Percentiles rank a stretch among this genome's conserved stretches.
Conservation (phyloP, 139 green algal genomes). For the Micromonas commoda region DNA sequence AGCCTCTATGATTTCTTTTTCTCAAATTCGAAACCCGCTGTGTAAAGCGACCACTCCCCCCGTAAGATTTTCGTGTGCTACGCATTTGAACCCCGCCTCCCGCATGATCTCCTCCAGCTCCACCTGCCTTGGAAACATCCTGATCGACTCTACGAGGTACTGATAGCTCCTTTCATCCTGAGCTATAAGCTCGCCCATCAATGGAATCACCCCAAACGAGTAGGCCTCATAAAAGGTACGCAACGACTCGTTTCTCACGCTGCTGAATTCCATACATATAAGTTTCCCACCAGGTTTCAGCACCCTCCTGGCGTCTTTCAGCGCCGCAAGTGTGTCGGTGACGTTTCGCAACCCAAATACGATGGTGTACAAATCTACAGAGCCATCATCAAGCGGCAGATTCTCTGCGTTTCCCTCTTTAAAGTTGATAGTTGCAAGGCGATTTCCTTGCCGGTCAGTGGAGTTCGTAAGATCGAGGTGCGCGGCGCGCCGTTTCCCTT, state of each 20-base stretch:
- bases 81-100: conserved; percentile 66
- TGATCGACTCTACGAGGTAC: conserved; percentile 97
- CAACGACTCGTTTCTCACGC: background rate
- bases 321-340: conserved; percentile 64
- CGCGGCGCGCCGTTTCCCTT: conserved; percentile 53
- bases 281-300: conserved; percentile 77
- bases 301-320: conserved; percentile 78
- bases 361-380: conserved; percentile 90
- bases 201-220: conserved; percentile 89
- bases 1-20: background rate
- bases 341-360: conserved; percentile 97
- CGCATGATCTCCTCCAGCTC: conserved; percentile 72
- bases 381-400: conserved; percentile 64
- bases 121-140: conserved; percentile 79
- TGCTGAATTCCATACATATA: conserved; percentile 85
- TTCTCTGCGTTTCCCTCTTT: conserved; percentile 80
- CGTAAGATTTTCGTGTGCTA: conserved; percentile 77
- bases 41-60: conserved; percentile 91
- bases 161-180: conserved; percentile 80
- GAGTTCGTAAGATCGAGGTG: background rate
- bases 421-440: conserved; percentile 53
- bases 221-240: conserved; percentile 80
- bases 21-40: conserved; percentile 77
- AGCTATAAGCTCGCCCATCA: conserved; percentile 78
- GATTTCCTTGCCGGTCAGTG: background rate